A percentile compares a stretch with the other conserved stretches of the same genome.
Conservation (phyloP, 2,329 filamentous ascomycete genomes). For the Fusarium sp. region DNA sequence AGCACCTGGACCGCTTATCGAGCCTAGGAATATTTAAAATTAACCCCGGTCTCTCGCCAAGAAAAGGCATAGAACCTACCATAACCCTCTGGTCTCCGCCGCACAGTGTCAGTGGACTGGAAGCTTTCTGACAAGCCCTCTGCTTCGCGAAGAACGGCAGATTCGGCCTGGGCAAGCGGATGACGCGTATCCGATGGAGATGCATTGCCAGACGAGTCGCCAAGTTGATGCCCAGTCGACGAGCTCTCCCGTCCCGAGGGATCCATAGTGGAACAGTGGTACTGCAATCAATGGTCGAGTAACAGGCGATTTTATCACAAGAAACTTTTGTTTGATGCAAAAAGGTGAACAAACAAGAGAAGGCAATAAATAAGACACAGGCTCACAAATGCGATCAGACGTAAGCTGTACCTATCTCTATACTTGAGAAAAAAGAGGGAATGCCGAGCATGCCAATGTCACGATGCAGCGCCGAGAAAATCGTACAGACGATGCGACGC, state of each 20-base stretch:
- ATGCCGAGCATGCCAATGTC: slow-evolving; percentile 47
- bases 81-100: slow-evolving; percentile 69
- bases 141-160: slow-evolving; percentile 52
- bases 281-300: slow-evolving; percentile 16
- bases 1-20: slow-evolving; percentile 40
- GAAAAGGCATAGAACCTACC: slow-evolving; percentile 56
- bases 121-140: slow-evolving; percentile 65
- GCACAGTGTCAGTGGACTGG: slow-evolving; percentile 70
- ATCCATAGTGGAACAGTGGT: slow-evolving; percentile 56
- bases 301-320: slow-evolving; percentile 13
- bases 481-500: slow-evolving; percentile 22
- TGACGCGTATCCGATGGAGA: slow-evolving; percentile 64
- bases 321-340: slow-evolving; percentile 18
- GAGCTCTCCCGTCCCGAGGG: slow-evolving; percentile 50
- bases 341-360: slow-evolving; percentile 12
- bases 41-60: slow-evolving; percentile 19
- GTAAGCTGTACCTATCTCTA: slow-evolving; percentile 24
- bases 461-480: slow-evolving; percentile 34
- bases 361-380: slow-evolving; percentile 2
- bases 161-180: slow-evolving; percentile 53
- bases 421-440: slow-evolving; percentile 36
- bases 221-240: slow-evolving; percentile 53
- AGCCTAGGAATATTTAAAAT: slow-evolving; percentile 40
- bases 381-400: slow-evolving; percentile 10
- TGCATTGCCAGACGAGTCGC: slow-evolving; percentile 53